Evolutionary conservation across 495 filamentous ascomycete species (phyloP).

Genomic region (Penicillium pancosmium): DNA sequence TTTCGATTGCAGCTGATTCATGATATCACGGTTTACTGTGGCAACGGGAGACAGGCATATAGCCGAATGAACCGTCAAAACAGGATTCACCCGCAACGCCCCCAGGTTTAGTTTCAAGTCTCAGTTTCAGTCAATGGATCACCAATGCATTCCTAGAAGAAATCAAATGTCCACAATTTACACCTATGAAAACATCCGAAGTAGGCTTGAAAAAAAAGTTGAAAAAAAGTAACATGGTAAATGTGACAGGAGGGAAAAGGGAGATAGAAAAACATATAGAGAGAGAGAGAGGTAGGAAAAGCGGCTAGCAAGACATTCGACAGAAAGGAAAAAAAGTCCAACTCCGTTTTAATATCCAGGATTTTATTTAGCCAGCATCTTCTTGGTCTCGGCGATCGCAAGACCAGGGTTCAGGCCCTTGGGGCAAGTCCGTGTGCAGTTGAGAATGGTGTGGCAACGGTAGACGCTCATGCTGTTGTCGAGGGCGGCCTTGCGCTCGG

Average conservation of each 20-base stretch:
- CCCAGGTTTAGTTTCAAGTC: not conserved
- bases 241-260: constrained; percentile 26
- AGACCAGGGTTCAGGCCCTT: constrained; percentile 96
- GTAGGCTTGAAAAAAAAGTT: constrained; percentile 32
- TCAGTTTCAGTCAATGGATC: constrained; percentile 22
- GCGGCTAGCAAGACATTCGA: constrained; percentile 33
- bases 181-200: constrained; percentile 52
- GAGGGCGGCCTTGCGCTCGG: constrained; percentile 82
- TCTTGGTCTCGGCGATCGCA: constrained; percentile 98
- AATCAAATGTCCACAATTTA: constrained; percentile 48
- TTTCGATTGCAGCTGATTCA: not conserved
- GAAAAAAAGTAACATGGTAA: constrained; percentile 23
- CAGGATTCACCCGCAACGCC: not conserved
- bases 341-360: constrained; percentile 39
- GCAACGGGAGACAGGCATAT: not conserved
- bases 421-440: constrained; percentile 94
- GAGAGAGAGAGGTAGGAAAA: constrained; percentile 20
- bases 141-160: constrained; percentile 35
- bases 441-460: constrained; percentile 98
- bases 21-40: constrained; percentile 3
- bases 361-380: constrained; percentile 70
- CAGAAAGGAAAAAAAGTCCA: constrained; percentile 35
- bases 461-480: constrained; percentile 99
- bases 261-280: constrained; percentile 8
- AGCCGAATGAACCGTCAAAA: constrained; percentile 1